Evolutionary conservation across 257 asterid species (phyloP).

Genomic region (Forsythia suspensa): DNA sequence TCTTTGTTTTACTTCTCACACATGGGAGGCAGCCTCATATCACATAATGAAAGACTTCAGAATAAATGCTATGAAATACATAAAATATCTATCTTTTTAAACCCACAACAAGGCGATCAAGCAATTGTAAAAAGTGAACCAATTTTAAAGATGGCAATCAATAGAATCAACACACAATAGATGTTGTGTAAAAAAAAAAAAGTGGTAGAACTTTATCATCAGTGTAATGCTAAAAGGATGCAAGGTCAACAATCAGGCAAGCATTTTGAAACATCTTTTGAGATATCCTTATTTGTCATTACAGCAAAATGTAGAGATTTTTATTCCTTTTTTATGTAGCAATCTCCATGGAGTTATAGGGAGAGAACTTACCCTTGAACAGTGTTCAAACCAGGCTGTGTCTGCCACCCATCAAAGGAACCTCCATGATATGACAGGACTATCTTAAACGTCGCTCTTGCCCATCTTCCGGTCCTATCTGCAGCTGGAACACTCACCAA

Average conservation of each 20-base stretch:
- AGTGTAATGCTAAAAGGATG: neutral
- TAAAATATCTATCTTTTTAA: neutral
- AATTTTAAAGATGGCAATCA: neutral
- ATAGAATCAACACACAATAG: neutral
- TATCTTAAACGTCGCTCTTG: conserved; percentile 75
- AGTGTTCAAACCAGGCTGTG: conserved; percentile 82
- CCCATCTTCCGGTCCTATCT: conserved; percentile 80
- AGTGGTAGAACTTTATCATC: neutral
- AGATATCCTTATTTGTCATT: neutral
- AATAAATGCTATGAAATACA: neutral
- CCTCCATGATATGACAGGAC: conserved; percentile 78
- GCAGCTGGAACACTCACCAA: conserved; percentile 34
- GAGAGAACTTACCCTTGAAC: conserved; percentile 70
- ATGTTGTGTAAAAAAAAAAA: neutral
- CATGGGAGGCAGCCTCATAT: neutral
- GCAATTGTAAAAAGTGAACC: neutral
- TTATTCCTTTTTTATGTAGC: neutral
- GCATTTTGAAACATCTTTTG: neutral
- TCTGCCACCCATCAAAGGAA: conserved; percentile 99
- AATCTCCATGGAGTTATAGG: neutral
- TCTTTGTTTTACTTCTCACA: neutral
- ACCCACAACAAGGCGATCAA: conserved; percentile 1
- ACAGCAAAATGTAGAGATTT: neutral
- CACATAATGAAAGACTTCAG: neutral
- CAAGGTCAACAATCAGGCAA: neutral